These are phyloP conservation scores for Tremella fuciformis DNA, from an alignment of 768 basidiomycete species.

Conservation along the genomic window DNA sequence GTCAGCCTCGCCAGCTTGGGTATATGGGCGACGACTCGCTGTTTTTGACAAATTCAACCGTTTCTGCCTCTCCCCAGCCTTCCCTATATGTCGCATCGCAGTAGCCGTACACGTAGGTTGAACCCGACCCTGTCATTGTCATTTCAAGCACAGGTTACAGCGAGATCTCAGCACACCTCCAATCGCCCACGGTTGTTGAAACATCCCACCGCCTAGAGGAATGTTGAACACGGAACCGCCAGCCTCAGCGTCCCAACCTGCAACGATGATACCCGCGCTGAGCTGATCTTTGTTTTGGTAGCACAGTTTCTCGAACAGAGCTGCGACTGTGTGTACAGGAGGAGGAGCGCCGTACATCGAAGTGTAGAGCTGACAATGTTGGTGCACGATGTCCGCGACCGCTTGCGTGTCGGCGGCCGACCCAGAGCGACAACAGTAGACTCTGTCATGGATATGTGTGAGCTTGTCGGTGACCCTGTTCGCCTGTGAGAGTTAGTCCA, in stretches of 20 bases:
- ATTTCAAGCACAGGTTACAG: neutral
- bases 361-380: slow-evolving; percentile 72
- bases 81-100: slow-evolving; percentile 97
- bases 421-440: slow-evolving; percentile 98
- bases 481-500: slow-evolving; percentile 60
- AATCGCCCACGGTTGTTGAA: slow-evolving; percentile 98
- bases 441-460: slow-evolving; percentile 91
- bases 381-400: slow-evolving; percentile 85
- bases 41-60: slow-evolving; percentile 90
- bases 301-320: slow-evolving; percentile 78
- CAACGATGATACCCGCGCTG: slow-evolving; percentile 93
- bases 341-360: slow-evolving; percentile 65
- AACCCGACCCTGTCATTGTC: slow-evolving; percentile 70
- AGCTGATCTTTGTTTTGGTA: slow-evolving; percentile 90
- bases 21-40: slow-evolving; percentile 60
- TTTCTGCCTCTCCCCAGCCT: slow-evolving; percentile 84
- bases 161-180: slow-evolving; percentile 64
- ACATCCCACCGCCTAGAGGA: slow-evolving; percentile 91
- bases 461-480: slow-evolving; percentile 99
- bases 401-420: slow-evolving; percentile 96
- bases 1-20: neutral
- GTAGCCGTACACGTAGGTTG: slow-evolving; percentile 97
- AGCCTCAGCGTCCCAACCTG: slow-evolving; percentile 88
- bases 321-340: slow-evolving; percentile 75
- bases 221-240: slow-evolving; percentile 96